Evolutionary conservation across 1,284 basidiomycete species (phyloP), one percentile per base, ranked within the genome.

Genomic region (Malassezia caprae): DNA sequence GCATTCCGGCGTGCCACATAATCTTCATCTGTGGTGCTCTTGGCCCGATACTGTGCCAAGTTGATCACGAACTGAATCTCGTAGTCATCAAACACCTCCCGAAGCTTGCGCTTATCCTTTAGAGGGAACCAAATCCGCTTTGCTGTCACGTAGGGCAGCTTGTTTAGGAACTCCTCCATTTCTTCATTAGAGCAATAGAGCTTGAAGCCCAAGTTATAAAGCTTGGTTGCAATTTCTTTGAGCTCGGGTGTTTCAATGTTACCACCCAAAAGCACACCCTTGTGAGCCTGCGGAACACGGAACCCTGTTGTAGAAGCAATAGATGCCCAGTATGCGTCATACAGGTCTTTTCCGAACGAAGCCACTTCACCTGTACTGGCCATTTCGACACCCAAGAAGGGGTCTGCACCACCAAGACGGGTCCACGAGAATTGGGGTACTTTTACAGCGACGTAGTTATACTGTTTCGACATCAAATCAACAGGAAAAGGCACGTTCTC

Each of bases 401-500:
- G 94, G 78, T 96, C 93, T 15, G 93, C 91, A 60, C 90, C 90
- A 15, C 79, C 79, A 41, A 99, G 76, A 61, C 93, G 86, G 44
- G 91, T 96, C 91, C 91, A 99, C 8, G 89, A 93, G 81, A 99
- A 99, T 72, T 94, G 93, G 5, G 94, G 85, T 48, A 96, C 91
- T 79, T 98, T 98, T 81, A 99, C 88, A 13, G 90, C 87, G 17
- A 86, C 87, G 75, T 98, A 96, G 76, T 94, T 86, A 37, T 90
- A 81, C 77, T 87, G 82, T 76, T 88, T 79, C 35, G 83, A 81
- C 93, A 98, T 98, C 56, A 91, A 77, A 73, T 96, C 91, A n/a
- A 91, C 77, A 8, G 93, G 89, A 65, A 84, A 86, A 1, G 94
- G 94, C 0, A 98, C 89, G 61, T 91, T 81, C 69, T 87, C 79